Evolutionary conservation across 306 rosid species (phyloP).

Genomic region (Corylus heterophylla): DNA sequence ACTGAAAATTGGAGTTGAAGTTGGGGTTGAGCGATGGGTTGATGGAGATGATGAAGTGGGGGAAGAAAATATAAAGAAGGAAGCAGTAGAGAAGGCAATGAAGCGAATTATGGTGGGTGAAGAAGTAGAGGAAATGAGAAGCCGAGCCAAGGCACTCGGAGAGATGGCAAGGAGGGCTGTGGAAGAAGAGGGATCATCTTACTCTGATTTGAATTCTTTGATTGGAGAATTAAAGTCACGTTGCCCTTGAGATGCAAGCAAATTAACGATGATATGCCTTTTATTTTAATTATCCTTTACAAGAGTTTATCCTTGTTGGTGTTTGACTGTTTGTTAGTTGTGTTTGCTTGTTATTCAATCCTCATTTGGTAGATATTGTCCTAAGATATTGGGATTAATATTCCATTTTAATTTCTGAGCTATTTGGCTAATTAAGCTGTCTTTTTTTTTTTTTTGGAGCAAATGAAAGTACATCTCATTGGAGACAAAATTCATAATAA

Average conservation of each 20-base stretch:
- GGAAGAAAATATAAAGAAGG: slow-evolving; percentile 34
- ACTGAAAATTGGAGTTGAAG: slow-evolving; percentile 34
- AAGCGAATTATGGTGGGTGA: slow-evolving; percentile 38
- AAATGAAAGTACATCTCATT: too few relatives aligned
- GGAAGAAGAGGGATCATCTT: slow-evolving; percentile 8
- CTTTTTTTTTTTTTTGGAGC: too few relatives aligned
- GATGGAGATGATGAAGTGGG: neutral
- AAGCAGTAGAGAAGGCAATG: slow-evolving; percentile 36
- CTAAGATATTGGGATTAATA: too few relatives aligned
- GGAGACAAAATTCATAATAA: too few relatives aligned
- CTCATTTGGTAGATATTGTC: too few relatives aligned
- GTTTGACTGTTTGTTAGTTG: too few relatives aligned
- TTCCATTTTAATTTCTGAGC: too few relatives aligned
- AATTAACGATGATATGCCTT: too few relatives aligned
- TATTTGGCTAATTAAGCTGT: too few relatives aligned
- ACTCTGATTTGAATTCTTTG: neutral
- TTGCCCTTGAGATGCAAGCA: neutral
- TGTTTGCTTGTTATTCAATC: too few relatives aligned
- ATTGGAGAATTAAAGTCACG: neutral
- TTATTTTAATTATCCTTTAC: too few relatives aligned
- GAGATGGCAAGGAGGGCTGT: slow-evolving; percentile 27
- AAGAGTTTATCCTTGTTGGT: too few relatives aligned
- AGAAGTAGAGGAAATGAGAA: slow-evolving; percentile 39
- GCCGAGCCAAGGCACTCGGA: slow-evolving; percentile 22
- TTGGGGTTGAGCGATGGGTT: slow-evolving; percentile 29